A percentile compares a stretch with the other conserved stretches of the same genome.
These are phyloP conservation scores for Cryptococcus amylolentus DNA, from an alignment of 1,284 basidiomycete genomes.

Conservation along the genomic window DNA sequence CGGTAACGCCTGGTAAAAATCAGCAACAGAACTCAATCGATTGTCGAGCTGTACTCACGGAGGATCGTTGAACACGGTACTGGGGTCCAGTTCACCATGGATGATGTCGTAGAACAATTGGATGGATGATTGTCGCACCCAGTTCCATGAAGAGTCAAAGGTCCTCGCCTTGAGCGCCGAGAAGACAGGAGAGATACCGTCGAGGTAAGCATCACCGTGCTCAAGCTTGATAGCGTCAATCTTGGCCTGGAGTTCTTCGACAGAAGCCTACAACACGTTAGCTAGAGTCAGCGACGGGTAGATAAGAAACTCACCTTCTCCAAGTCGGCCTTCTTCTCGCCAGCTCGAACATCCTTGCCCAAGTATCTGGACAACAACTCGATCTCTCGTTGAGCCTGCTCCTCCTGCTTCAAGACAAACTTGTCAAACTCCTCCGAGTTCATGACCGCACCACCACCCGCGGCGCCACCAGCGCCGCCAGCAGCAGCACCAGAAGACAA, in stretches of 20 bases:
- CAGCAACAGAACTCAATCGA: background rate
- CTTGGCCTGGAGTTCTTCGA: conserved; percentile 69
- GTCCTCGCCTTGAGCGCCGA: conserved; percentile 92
- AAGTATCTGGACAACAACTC: conserved; percentile 96
- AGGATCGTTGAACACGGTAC: conserved; percentile 40
- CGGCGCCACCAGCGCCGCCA: conserved; percentile 60
- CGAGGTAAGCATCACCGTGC: conserved; percentile 86
- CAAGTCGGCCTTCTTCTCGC: conserved; percentile 80
- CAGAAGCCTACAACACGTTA: conserved; percentile 22
- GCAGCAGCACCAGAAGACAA: conserved; percentile 64
- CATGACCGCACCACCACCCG: conserved; percentile 74
- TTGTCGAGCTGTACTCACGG: conserved; percentile 21
- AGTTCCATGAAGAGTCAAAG: conserved; percentile 99
- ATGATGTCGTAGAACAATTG: conserved; percentile 98
- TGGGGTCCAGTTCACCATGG: conserved; percentile 62
- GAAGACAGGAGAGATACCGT: conserved; percentile 91
- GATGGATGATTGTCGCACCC: conserved; percentile 93
- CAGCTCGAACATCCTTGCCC: conserved; percentile 84
- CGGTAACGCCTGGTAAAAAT: conserved; percentile 16
- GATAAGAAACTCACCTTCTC: conserved; percentile 59
- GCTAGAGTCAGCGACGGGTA: background rate
- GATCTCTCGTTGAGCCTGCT: conserved; percentile 87
- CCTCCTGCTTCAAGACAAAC: conserved; percentile 89
- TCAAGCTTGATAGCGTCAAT: conserved; percentile 71
- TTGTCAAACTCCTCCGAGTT: conserved; percentile 98